These are phyloP conservation scores for Geotrichum fermentans DNA, from an alignment of 1,139 yeast species.

Conservation along the genomic window DNA sequence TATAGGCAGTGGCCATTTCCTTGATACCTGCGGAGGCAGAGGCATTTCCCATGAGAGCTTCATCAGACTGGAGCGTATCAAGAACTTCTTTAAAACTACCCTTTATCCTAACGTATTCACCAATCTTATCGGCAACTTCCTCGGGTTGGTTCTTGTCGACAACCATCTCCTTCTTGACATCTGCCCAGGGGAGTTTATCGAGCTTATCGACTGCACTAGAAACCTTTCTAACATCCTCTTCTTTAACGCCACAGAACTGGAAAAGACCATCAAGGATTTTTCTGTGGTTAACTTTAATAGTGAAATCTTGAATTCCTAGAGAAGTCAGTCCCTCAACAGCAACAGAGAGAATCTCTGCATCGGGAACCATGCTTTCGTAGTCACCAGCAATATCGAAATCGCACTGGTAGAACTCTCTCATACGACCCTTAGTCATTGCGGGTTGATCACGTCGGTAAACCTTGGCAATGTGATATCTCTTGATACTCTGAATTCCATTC, in stretches of 20 bases:
- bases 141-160: constrained; percentile 85
- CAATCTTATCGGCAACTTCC: constrained; percentile 88
- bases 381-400: constrained; percentile 94
- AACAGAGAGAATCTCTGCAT: constrained; percentile 78
- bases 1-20: constrained; percentile 71
- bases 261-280: constrained; percentile 93
- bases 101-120: constrained; percentile 79
- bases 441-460: constrained; percentile 98
- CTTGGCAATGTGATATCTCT: constrained; percentile 94
- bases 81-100: constrained; percentile 73
- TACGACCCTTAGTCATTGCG: constrained; percentile 98
- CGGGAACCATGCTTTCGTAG: constrained; percentile 93
- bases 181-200: constrained; percentile 94
- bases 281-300: constrained; percentile 88
- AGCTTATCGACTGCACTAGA: constrained; percentile 95
- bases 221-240: constrained; percentile 86
- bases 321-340: constrained; percentile 78
- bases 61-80: constrained; percentile 51
- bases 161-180: constrained; percentile 83
- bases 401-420: constrained; percentile 98
- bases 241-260: constrained; percentile 89
- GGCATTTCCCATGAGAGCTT: constrained; percentile 54
- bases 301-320: constrained; percentile 82
- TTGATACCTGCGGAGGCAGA: constrained; percentile 74
- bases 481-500: constrained; percentile 83